A percentile compares a stretch with the other conserved stretches of the same genome.
Conservation (phyloP, 1,284 basidiomycete genomes). For the Meripilus lineatus region DNA sequence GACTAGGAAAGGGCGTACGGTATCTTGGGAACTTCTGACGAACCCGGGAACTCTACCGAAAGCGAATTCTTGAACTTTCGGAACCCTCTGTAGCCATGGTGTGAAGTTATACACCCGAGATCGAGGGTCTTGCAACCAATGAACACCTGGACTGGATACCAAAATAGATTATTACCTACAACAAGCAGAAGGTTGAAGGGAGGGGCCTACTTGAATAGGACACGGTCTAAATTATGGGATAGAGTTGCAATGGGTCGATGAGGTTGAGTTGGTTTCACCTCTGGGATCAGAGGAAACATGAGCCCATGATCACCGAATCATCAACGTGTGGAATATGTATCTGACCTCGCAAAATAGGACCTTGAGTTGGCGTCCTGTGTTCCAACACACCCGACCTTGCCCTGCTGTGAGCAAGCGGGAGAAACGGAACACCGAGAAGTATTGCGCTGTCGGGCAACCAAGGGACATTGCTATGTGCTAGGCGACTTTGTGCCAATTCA, state of each 20-base stretch:
- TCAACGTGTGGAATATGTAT: too few species aligned
- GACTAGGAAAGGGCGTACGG: constrained; percentile 35
- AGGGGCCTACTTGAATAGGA: constrained; percentile 75
- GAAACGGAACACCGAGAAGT: too few species aligned
- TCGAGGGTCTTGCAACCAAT: constrained; percentile 85
- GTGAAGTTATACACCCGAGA: constrained; percentile 87
- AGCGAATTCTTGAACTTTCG: constrained; percentile 85
- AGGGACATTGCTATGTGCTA: too few species aligned
- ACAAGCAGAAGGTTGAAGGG: not conserved
- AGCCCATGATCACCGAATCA: too few species aligned
- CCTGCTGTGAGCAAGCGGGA: too few species aligned
- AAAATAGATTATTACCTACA: constrained; percentile 8
- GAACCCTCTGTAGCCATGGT: constrained; percentile 65
- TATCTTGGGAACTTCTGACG: constrained; percentile 77
- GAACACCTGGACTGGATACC: constrained; percentile 74
- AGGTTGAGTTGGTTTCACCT: too few species aligned
- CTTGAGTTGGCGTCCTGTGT: too few species aligned
- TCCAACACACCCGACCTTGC: too few species aligned
- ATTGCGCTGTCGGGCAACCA: too few species aligned
- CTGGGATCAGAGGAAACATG: too few species aligned
- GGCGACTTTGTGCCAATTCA: too few species aligned
- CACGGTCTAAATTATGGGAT: constrained; percentile 75
- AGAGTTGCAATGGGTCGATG: constrained; percentile 67
- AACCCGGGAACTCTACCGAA: constrained; percentile 80
- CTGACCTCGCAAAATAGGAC: too few species aligned